Conservation (phyloP, 2,329 filamentous ascomycete species). For the Xylariales sp. region DNA sequence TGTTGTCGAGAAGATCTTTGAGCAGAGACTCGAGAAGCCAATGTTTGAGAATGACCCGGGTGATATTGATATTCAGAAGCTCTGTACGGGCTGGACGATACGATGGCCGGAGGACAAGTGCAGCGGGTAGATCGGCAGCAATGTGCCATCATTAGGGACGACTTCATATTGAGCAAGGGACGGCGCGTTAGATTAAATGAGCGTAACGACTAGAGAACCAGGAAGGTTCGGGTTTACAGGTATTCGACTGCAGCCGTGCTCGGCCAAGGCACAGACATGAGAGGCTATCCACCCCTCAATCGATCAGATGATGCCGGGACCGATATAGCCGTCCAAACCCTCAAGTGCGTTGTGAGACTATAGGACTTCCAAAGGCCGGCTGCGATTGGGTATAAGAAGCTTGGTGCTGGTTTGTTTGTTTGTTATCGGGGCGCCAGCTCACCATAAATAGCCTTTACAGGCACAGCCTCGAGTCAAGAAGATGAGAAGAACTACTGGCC, state of each 20-base stretch:
- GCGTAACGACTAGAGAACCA: no score
- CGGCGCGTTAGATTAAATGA: no score
- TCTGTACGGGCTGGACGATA: conserved; percentile 74
- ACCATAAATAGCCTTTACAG: no score
- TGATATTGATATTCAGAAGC: conserved; percentile 74
- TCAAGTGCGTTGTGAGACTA: no score
- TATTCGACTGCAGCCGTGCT: no score
- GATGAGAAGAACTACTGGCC: neutral
- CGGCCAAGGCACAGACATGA: neutral
- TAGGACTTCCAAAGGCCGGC: neutral
- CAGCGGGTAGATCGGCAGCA: neutral
- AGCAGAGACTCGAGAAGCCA: conserved; percentile 77
- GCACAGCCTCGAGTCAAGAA: neutral
- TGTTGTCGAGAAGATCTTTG: conserved; percentile 71
- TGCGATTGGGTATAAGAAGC: conserved; percentile 4
- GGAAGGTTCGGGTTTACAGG: no score
- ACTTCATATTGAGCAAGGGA: no score
- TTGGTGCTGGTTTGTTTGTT: neutral
- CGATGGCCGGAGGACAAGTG: conserved; percentile 49
- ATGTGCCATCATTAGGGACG: no score
- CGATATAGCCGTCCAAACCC: neutral
- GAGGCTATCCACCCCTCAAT: neutral
- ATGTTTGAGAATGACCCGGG: conserved; percentile 89
- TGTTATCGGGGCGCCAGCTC: neutral
- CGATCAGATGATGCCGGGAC: neutral